Evolutionary conservation across 805 yeast genomes (phyloP).

Genomic region (Teunomyces cretensis): DNA sequence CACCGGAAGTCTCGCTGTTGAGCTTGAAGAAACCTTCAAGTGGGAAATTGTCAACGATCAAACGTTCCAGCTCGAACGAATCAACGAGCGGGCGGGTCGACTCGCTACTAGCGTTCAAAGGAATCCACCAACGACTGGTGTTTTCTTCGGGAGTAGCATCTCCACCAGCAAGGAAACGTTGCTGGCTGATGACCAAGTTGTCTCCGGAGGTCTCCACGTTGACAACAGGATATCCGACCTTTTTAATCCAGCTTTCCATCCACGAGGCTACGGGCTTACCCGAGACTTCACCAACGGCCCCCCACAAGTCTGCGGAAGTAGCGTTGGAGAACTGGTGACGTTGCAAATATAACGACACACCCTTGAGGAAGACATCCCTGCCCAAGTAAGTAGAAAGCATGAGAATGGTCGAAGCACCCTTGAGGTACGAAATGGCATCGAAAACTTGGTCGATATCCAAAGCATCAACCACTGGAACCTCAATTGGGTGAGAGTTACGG

Average conservation of each 20-base stretch:
- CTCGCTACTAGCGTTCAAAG: constrained; percentile 37
- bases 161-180: constrained; percentile 63
- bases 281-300: constrained; percentile 58
- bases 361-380: constrained; percentile 64
- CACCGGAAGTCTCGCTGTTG: constrained; percentile 51
- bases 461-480: constrained; percentile 77
- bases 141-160: constrained; percentile 61
- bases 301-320: constrained; percentile 72
- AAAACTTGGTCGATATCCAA: constrained; percentile 79
- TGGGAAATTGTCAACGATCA: constrained; percentile 22
- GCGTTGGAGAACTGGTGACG: constrained; percentile 68
- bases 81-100: constrained; percentile 12
- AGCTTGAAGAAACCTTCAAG: constrained; percentile 39
- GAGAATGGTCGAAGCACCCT: constrained; percentile 75
- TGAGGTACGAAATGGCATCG: constrained; percentile 77
- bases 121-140: constrained; percentile 58
- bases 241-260: constrained; percentile 72
- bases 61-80: constrained; percentile 23
- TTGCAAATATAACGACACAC: constrained; percentile 69
- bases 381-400: constrained; percentile 77
- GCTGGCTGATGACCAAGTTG: constrained; percentile 48
- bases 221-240: constrained; percentile 72
- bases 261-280: constrained; percentile 58
- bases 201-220: constrained; percentile 43
- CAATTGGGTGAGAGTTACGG: constrained; percentile 73